Evolutionary conservation across 1,139 yeast genomes (phyloP), one percentile per base, ranked within the genome.

Genomic region (Candida albicans): DNA sequence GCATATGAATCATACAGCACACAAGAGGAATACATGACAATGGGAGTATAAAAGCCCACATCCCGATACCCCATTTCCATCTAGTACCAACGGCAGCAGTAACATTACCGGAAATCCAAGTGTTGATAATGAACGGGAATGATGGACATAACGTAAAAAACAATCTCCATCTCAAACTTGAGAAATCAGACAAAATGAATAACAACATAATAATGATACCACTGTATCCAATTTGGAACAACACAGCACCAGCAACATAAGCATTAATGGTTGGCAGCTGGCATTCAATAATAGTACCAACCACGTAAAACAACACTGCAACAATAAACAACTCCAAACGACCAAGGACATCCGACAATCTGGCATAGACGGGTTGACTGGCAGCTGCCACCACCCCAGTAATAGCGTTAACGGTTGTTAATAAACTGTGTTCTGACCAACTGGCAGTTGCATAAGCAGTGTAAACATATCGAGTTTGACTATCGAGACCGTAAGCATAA

Each of bases 221-320:
- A 30, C 86, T 78, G 58, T 75, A 83, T 6, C 95, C 95, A 50
- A 84, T 67, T 54, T 81, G 84, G 62, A 82, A 84, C 45, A 87
- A 67, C 26, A 85, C 81, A 0, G 88, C 76, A 52, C 93, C 95
- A 13, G 84, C 93, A 42, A 89, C 85, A 54, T 79, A 85, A 32
- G 82, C 68, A 49, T 80, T 76, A 30, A 86, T 81, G 53, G 81
- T 80, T 49, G 71, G 73, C 5, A 91, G 82, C 55, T 81, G 86
- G 1, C 86, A 80, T 64, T 83, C 83, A 50, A 84, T 76, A 40
- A 87, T 74, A 7, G 90, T 84, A 29, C 95, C 95, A 38, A 86
- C 70, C 13, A 75, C 75, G 55, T 85, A 84, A 51, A 86, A 76
- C 7, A 85, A 52, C 24, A 84, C 67, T 0, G 87, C 70, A 8